Conservation (phyloP, 305 asterid species). For the Fraxinus albicans region DNA sequence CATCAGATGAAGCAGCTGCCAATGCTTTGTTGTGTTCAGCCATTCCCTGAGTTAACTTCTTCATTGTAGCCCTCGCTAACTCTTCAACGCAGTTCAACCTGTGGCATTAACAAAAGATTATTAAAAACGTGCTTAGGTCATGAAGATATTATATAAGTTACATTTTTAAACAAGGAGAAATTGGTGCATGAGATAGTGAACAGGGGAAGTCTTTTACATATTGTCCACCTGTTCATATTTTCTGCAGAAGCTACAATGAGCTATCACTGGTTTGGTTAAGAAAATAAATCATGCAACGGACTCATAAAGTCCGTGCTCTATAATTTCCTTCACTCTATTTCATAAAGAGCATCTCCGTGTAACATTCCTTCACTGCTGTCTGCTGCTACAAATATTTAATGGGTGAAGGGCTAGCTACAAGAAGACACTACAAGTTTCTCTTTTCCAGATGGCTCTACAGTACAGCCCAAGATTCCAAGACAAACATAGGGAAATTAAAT, state of each 20-base stretch:
- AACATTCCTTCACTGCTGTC: neutral
- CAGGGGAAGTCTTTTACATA: neutral
- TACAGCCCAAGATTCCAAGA: neutral
- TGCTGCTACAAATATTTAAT: neutral
- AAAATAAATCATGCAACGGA: neutral
- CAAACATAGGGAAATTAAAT: neutral
- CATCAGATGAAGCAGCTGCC: constrained; percentile 75
- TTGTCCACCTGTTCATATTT: neutral
- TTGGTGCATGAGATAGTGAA: constrained; percentile 1
- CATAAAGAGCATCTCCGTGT: neutral
- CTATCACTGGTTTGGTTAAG: neutral
- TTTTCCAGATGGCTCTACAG: neutral
- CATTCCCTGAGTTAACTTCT: constrained; percentile 79
- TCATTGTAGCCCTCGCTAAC: constrained; percentile 65
- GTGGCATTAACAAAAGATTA: constrained; percentile 25
- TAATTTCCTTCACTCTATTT: neutral
- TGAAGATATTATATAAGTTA: constrained; percentile 3
- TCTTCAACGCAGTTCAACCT: constrained; percentile 87
- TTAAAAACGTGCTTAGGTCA: neutral
- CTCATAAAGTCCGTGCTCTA: neutral
- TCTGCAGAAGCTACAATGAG: constrained; percentile 2
- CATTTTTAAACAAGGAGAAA: constrained; percentile 7
- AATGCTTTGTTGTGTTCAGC: constrained; percentile 66
- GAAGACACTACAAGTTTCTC: neutral
- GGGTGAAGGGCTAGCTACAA: neutral